These are phyloP conservation scores for Cryphonectria carpinicola DNA, from an alignment of 2,329 filamentous ascomycete species.

Conservation along the genomic window DNA sequence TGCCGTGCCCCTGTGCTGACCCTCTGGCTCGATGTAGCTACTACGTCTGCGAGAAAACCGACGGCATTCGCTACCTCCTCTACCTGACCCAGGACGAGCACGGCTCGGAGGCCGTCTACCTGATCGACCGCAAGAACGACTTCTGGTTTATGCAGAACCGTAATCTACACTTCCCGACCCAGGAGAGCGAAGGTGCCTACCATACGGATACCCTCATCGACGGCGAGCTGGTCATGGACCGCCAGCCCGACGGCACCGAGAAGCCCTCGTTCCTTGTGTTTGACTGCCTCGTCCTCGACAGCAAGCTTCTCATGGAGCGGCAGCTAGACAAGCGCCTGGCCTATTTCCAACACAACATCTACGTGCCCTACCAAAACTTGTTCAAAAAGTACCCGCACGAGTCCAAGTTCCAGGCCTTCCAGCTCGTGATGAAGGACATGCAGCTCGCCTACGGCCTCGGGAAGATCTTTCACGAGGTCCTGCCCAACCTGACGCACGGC, in stretches of 20 bases:
- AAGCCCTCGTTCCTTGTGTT: constrained; percentile 89
- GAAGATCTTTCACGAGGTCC: constrained; percentile 87
- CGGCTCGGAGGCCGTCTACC: constrained; percentile 74
- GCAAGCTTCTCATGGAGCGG: constrained; percentile 73
- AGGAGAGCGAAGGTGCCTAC: constrained; percentile 66
- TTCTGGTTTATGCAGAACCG: constrained; percentile 80
- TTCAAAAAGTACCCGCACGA: constrained; percentile 71
- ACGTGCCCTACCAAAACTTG: constrained; percentile 69
- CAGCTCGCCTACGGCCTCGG: constrained; percentile 87
- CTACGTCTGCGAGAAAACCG: constrained; percentile 97
- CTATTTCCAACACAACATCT: constrained; percentile 79
- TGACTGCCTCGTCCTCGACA: constrained; percentile 85
- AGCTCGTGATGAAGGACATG: constrained; percentile 85
- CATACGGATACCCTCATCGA: constrained; percentile 85
- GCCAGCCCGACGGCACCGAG: constrained; percentile 65
- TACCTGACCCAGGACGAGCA: constrained; percentile 75
- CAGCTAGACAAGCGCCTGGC: constrained; percentile 87
- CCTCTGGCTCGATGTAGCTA: constrained; percentile 59
- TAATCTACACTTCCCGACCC: constrained; percentile 79
- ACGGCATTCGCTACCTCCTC: constrained; percentile 93
- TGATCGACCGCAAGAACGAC: constrained; percentile 98
- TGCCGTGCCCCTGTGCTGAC: neutral
- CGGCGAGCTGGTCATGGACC: constrained; percentile 90
- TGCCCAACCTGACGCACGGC: constrained; percentile 84
- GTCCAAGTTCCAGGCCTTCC: constrained; percentile 72